Base-by-base conservation (phyloP, 2,329 filamentous ascomycete genomes). In the Alternaria tenuissima region DNA sequence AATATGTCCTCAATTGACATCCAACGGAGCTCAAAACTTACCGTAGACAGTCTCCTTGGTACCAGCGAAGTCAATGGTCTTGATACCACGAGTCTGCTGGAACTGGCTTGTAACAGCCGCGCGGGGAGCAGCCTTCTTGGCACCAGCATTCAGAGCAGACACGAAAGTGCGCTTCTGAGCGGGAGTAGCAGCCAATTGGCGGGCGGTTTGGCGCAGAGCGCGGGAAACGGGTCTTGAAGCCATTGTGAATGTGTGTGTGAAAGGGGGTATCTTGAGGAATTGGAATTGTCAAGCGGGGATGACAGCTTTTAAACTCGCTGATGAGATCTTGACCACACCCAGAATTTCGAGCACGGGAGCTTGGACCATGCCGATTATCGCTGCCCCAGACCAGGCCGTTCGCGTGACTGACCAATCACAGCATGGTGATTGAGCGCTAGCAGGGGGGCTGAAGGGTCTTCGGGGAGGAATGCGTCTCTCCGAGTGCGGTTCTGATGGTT, bases 11-110 rank as follows among this genome's bases (percentile, higher is more conserved):
- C 39, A 4, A 42, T 24, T 22, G 20, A 20, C 65, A 63, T 8
- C 42, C 7, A 11, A 22, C 34, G 20, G n/a, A 36, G 30, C 11
- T 16, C 12, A 36, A 55, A 55, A 77, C 87, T 75, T 83, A 96
- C 93, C 93, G 81, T 92, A 97, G 80, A 99, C 95, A 71, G 90
- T 88, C 88, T 99, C 95, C 86, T 96, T 94, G 80, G 87, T 87
- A 77, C 93, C 95, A 72, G 95, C 95, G 82, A 99, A 99, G 89
- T 98, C 94, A 82, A 99, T 94, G 74, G 94, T 97, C 92, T 99
- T 98, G 79, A 97, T 84, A 81, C 95, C 95, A 79, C 95, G 91
- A 70, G 87, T 84, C 77, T 89, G 87, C 85, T 93, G 90, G 80
- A 88, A 78, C 51, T 82, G 77, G 41, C 79, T 72, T 59, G 79